Conservation (phyloP, 1,284 basidiomycete genomes). For the Naganishia cerealis region DNA sequence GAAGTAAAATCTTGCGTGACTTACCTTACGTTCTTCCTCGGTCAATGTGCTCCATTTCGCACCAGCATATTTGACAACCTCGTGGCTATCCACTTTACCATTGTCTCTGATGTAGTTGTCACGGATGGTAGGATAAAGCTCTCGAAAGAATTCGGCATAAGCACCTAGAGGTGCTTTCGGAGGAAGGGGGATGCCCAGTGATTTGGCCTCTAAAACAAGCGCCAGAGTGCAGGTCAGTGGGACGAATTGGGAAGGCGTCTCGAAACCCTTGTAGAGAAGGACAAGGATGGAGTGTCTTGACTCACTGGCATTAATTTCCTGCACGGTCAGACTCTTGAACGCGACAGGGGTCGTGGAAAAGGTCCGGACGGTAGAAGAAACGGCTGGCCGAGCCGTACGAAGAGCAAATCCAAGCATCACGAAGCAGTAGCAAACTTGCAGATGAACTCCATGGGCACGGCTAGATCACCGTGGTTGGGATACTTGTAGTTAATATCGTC, state of each 20-base stretch:
- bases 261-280: not conserved
- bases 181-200: slow-evolving; percentile 25
- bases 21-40: slow-evolving; percentile 31
- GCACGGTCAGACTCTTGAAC: slow-evolving; percentile 7
- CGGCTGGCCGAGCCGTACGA: not conserved
- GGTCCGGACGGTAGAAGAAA: slow-evolving; percentile 1
- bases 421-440: not conserved
- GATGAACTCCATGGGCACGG: too few species aligned
- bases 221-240: not conserved
- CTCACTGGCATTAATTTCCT: slow-evolving; percentile 11
- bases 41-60: slow-evolving; percentile 27
- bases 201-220: slow-evolving; percentile 5
- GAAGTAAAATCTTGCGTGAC: not conserved
- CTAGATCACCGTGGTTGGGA: too few species aligned
- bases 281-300: not conserved
- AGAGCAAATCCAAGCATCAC: slow-evolving; percentile 4
- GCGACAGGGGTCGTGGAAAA: slow-evolving; percentile 15
- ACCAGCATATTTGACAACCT: slow-evolving; percentile 28
- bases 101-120: slow-evolving; percentile 14
- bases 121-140: slow-evolving; percentile 26
- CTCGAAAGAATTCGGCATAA: slow-evolving; percentile 33
- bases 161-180: slow-evolving; percentile 32
- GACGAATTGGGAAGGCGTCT: not conserved
- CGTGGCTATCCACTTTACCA: slow-evolving; percentile 28
- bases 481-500: too few species aligned